Percentiles rank a stretch among this genome's conserved stretches.
phyloP scores from a whole-genome alignment of 1,284 basidiomycete species.

The Cutaneotrichosporon sp. region DNA sequence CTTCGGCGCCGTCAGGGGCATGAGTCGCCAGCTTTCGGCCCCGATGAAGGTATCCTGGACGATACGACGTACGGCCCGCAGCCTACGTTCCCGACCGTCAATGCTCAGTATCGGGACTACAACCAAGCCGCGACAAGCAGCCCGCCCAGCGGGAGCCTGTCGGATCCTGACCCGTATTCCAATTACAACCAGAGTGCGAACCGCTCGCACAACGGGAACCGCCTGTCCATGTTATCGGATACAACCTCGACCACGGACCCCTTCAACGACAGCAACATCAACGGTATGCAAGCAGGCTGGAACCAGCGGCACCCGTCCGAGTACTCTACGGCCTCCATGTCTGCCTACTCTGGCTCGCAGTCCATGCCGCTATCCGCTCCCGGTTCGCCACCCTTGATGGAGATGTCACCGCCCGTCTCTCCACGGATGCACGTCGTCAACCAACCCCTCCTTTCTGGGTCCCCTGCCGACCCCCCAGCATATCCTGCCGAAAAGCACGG shows the following conservation, averaged over 20 bases:
- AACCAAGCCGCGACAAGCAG: not conserved
- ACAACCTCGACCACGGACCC: not conserved
- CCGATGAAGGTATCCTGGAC: not conserved
- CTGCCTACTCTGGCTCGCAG: not conserved
- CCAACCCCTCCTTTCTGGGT: no score
- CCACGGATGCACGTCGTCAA: no score
- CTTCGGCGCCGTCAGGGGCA: not conserved
- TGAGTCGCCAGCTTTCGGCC: not conserved
- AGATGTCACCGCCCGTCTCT: no score
- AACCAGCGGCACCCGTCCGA: not conserved
- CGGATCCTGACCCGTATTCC: not conserved
- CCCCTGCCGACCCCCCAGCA: no score
- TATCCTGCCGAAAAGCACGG: no score
- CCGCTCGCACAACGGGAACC: not conserved
- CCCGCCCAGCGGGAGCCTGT: not conserved
- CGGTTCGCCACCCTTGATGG: not conserved
- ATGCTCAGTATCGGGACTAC: not conserved
- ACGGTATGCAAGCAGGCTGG: not conserved
- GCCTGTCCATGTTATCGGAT: not conserved
- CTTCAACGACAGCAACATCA: not conserved
- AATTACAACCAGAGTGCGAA: not conserved
- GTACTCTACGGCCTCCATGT: not conserved
- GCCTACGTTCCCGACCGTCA: not conserved
- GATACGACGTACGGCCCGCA: not conserved
- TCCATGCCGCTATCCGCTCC: not conserved